phyloP scores from a whole-genome alignment of 176 grass and related monocot genomes.

The Elymus sibiricus region DNA sequence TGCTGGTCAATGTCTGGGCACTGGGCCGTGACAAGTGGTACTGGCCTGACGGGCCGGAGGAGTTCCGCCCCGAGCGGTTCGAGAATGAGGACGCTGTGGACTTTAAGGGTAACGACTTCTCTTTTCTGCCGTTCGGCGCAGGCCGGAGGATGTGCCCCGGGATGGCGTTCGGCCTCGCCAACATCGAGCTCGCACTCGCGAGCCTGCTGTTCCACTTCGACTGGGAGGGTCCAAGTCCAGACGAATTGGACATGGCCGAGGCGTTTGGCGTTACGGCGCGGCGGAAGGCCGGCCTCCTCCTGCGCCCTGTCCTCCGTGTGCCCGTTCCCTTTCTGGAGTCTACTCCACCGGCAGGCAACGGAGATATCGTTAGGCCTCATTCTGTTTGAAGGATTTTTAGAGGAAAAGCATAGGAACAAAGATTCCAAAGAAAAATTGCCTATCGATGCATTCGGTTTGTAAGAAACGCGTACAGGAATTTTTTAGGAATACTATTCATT shows the following conservation, averaged over 20 bases:
- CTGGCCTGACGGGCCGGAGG: background rate
- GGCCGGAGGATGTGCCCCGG: background rate
- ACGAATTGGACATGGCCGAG: conserved; percentile 19
- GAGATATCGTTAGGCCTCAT: too few relatives aligned
- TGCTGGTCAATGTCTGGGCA: too few relatives aligned
- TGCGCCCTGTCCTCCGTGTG: conserved; percentile 5
- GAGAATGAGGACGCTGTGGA: background rate
- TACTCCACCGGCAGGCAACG: too few relatives aligned
- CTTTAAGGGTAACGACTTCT: conserved; percentile 2
- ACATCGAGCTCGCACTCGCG: conserved; percentile 36
- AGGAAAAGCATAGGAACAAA: too few relatives aligned
- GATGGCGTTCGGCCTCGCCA: conserved; percentile 27
- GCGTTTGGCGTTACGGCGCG: conserved; percentile 21
- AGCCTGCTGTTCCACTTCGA: conserved; percentile 42
- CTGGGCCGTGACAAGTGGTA: too few relatives aligned
- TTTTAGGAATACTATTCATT: too few relatives aligned
- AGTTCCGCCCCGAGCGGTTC: conserved; percentile 3
- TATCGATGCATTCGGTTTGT: too few relatives aligned
- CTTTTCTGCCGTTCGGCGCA: conserved; percentile 40
- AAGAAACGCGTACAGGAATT: too few relatives aligned
- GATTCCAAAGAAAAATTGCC: too few relatives aligned
- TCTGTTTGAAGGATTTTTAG: too few relatives aligned
- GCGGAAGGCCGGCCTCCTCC: conserved; percentile 10
- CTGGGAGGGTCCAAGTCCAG: conserved; percentile 15
- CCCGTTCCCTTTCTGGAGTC: background rate